Evolutionary conservation across 257 asterid genomes (phyloP).

Genomic region (Eucommia ulmoides): DNA sequence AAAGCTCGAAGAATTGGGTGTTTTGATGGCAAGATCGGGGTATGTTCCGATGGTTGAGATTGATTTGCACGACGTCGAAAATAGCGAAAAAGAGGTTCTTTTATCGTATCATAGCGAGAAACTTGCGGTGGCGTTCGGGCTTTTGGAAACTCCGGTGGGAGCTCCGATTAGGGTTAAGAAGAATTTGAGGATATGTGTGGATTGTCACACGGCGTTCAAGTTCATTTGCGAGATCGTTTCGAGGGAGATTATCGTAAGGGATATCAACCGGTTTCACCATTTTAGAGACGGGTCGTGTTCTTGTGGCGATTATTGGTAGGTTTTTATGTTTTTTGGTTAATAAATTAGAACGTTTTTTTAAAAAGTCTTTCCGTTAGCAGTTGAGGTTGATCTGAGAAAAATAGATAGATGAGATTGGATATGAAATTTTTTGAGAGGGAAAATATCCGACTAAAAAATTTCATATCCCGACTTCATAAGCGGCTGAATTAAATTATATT

Average conservation of each 20-base stretch:
- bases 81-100: constrained; percentile 49
- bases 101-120: constrained; percentile 70
- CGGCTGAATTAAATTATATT: no score
- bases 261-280: constrained; percentile 71
- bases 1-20: constrained; percentile 54
- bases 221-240: constrained; percentile 55
- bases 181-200: constrained; percentile 70
- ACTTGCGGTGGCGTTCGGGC: constrained; percentile 72
- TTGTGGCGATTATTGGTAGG: constrained; percentile 78
- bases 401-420: no score
- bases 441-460: no score
- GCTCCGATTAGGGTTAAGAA: constrained; percentile 69
- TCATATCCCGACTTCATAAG: no score
- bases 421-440: no score
- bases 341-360: no score
- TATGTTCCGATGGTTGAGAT: constrained; percentile 55
- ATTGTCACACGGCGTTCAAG: constrained; percentile 69
- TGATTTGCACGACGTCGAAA: constrained; percentile 58
- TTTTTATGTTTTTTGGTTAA: no score
- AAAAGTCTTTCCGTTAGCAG: no score
- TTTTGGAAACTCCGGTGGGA: constrained; percentile 56
- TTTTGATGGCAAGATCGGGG: constrained; percentile 47
- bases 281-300: constrained; percentile 66
- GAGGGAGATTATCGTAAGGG: constrained; percentile 57
- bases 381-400: no score